Evolutionary conservation across 1,139 yeast genomes (phyloP).

Genomic region (Magnusiomyces sp.): DNA sequence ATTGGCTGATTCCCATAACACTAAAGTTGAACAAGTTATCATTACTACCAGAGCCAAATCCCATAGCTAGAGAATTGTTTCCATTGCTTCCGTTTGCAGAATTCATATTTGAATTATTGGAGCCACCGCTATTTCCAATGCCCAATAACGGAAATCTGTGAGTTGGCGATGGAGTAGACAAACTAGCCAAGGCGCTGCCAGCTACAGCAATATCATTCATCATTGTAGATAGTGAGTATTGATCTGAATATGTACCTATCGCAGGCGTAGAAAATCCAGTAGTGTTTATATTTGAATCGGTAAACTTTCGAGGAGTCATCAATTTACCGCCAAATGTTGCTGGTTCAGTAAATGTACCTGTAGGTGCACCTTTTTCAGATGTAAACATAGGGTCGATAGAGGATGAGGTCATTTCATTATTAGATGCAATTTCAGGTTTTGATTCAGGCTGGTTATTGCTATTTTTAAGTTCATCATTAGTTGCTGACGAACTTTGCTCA

Average conservation of each 20-base stretch:
- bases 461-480: too few species aligned
- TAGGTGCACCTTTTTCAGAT: too few species aligned
- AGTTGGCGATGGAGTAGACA: conserved; percentile 29
- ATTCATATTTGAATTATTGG: neutral
- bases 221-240: conserved; percentile 1
- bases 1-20: conserved; percentile 31
- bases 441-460: too few species aligned
- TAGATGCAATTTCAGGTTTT: too few species aligned
- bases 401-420: too few species aligned
- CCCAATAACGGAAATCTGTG: conserved; percentile 34
- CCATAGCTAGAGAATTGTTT: neutral
- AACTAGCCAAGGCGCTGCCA: conserved; percentile 2
- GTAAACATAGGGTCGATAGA: too few species aligned
- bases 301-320: conserved; percentile 3
- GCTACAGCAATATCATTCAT: conserved; percentile 5
- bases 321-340: too few species aligned
- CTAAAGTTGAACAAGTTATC: conserved; percentile 34
- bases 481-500: too few species aligned
- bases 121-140: neutral
- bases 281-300: neutral
- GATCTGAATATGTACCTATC: neutral
- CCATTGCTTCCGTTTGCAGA: neutral
- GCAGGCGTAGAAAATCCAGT: neutral
- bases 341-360: too few species aligned
- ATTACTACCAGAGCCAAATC: neutral